Percentiles rank a stretch among this genome's conserved stretches.
These are phyloP conservation scores for Anethum foeniculum DNA, from an alignment of 140 eudicot genomes.

Conservation along the genomic window DNA sequence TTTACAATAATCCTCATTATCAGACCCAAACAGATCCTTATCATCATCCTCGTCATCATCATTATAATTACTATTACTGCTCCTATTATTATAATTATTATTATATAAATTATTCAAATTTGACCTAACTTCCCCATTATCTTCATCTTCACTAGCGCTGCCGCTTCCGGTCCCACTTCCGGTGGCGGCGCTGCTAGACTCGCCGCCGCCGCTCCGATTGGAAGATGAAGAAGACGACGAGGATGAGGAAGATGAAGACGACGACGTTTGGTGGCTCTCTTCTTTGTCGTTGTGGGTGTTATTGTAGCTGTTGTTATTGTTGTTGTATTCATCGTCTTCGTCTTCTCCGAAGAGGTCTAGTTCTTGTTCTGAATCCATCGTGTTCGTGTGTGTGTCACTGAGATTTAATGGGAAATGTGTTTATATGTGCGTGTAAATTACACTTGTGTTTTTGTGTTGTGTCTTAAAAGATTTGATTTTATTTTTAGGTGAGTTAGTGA, in stretches of 20 bases:
- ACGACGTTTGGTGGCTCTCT: constrained; percentile 46
- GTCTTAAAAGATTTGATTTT: not conserved
- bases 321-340: constrained; percentile 10
- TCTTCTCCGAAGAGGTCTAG: constrained; percentile 74
- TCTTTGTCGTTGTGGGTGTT: constrained; percentile 8
- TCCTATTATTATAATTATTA: not conserved
- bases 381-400: not conserved
- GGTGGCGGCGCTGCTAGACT: constrained; percentile 20
- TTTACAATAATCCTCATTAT: constrained; percentile 77
- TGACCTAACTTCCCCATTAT: constrained; percentile 54
- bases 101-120: not conserved
- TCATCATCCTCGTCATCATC: constrained; percentile 44
- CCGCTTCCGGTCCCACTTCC: constrained; percentile 21
- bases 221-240: constrained; percentile 47
- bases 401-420: not conserved
- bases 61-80: constrained; percentile 21
- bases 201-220: constrained; percentile 38
- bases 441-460: not conserved
- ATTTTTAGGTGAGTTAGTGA: not conserved
- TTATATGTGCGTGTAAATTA: not conserved
- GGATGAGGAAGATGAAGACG: constrained; percentile 60
- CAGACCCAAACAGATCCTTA: constrained; percentile 92
- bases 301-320: not conserved
- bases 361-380: constrained; percentile 66
- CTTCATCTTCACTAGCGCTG: constrained; percentile 33